Base-by-base conservation (phyloP, 2,329 filamentous ascomycete genomes). In the Pseudopyrenochaeta lycopersici region DNA sequence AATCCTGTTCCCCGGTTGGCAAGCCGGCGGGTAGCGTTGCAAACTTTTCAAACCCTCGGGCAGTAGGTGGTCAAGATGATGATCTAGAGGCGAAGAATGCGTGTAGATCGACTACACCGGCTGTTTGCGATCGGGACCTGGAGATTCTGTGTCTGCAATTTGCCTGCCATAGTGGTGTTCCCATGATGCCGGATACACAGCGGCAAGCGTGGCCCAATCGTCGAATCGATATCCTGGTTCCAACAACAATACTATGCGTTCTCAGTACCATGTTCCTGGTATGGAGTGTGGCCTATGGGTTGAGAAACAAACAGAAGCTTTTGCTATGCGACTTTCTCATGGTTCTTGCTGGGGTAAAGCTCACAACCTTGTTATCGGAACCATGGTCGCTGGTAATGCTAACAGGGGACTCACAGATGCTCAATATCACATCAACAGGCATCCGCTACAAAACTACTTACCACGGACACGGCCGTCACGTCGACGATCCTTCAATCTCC, bases 291-390 rank as follows among this genome's bases (percentile, higher is more conserved):
- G 42, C 58, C 1, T 66, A 68, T 39, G 61, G 60, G 21, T 30
- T 66, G 3, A 33, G 14, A 18, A 56, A 46, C 20, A 62, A 59
- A 45, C 56, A 65, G 18, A 70, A 63, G 47, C 32, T 65, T 23
- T 30, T 68, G 33, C 15, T 68, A 14, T 65, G 64, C 39, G 66
- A 71, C 35, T 66, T 62, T 40, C 45, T 68, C 17, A 36, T 70
- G 33, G 56, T 66, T 11, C 18, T 67, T 14, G 58, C 67, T 23
- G 51, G 56, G 17, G 65, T 68, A 58, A n/a, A 47, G 54, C 55
- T 29, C 14, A 23, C 20, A 23, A 27, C 10, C 36, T 39, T 5
- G 10, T 14, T 14, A 21, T n/a, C 6, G 4, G 17, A 15, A 39
- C 36, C 5, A 20, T 4, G 5, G 6, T 20, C 3, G 12, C 10